Percentiles rank a stretch among this genome's conserved stretches.
phyloP scores from a whole-genome alignment of 2,329 filamentous ascomycete species.

The Capronia coronata region DNA sequence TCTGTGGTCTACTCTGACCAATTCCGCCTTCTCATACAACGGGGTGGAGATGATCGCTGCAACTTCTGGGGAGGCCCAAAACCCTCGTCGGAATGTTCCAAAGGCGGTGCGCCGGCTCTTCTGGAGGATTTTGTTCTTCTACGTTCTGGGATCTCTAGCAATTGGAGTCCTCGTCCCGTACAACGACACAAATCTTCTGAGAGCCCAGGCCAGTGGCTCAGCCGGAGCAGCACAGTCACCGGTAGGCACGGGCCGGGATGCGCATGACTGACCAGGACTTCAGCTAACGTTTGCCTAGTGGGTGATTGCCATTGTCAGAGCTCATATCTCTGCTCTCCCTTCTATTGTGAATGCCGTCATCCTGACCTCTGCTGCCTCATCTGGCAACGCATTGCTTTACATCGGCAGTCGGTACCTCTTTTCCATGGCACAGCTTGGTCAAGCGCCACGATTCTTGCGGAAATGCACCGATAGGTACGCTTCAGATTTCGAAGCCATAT shows the following conservation, averaged over 20 bases:
- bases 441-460: constrained; percentile 45
- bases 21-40: constrained; percentile 31
- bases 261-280: too few species aligned
- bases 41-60: background rate
- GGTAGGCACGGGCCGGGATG: too few species aligned
- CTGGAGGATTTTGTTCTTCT: background rate
- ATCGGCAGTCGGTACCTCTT: constrained; percentile 33
- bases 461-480: constrained; percentile 49
- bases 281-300: constrained; percentile 29
- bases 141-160: background rate
- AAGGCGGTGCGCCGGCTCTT: background rate
- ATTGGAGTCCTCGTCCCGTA: background rate
- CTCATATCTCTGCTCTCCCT: constrained; percentile 61
- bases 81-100: background rate
- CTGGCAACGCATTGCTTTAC: constrained; percentile 37
- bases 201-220: background rate
- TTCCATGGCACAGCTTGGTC: constrained; percentile 26
- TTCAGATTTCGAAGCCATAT: too few species aligned
- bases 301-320: constrained; percentile 41
- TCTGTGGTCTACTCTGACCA: background rate
- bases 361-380: constrained; percentile 61
- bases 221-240: too few species aligned
- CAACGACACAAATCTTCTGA: background rate
- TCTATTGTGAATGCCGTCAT: constrained; percentile 71
- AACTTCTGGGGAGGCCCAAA: background rate